Evolutionary conservation across 176 grass and related monocot species (phyloP), one percentile per base, ranked within the genome.

Genomic region (Avena sativa): DNA sequence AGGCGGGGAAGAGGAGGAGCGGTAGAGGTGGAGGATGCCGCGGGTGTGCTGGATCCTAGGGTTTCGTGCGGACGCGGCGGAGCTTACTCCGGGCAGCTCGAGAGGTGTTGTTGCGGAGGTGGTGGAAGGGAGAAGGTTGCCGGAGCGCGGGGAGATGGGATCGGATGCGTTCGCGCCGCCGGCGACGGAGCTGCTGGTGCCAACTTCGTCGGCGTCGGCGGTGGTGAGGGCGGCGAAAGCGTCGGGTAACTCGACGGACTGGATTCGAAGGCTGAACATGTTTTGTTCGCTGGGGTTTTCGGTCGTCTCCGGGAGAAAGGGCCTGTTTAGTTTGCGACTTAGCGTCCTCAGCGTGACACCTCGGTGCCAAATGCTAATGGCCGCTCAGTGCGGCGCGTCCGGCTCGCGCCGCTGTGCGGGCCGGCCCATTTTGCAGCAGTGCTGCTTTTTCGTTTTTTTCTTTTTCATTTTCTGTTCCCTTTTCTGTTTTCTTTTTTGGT

Each of bases 11-110:
- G 79, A 84, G 63, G 84, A 80, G 47, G 64, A 88, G 55, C 93
- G 95, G 50, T 95, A 98, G 40, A 98, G 95, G 80, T 95, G 93
- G 84, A 98, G 81, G 52, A 93, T 64, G 46, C 95, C 93, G 17
- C 92, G 76, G 83, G 95, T 88, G 36, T 90, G 85, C 48, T 92
- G 89, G 82, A 91, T 82, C 52, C 44, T 93, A 88, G 91, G 91
- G 87, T 83, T 95, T n/a, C 84, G 84, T 36, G 51, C 1, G 52
- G 87, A 10, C 66, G 78, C 55, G 3, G 78, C 53, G 53, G 61
- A 75, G 60, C 81, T 77, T 28, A 79, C 59, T 9, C 82, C 89
- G 68, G 79, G 76, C 17, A 79, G 91, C 81, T 89, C 84, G 79
- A 82, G 75, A 14, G 84, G 81, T 2, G 56, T 28, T 47, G 81